Percentiles rank a stretch among this genome's conserved stretches.
Evolutionary conservation across 176 grass and related monocot species (phyloP).

Genomic region (Zizania latifolia): DNA sequence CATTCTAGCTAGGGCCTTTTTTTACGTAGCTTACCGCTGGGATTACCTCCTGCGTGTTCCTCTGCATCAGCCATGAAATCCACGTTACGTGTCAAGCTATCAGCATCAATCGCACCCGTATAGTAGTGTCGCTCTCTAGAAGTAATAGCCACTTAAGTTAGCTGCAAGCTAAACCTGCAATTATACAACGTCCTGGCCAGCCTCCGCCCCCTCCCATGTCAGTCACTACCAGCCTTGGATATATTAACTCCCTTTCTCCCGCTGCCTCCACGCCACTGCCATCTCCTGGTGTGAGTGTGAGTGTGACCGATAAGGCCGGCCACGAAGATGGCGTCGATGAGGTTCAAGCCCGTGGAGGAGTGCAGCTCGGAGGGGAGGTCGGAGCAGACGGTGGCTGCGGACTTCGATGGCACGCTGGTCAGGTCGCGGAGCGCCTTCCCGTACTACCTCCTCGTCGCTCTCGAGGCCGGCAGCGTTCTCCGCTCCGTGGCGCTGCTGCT

Average conservation of each 20-base stretch:
- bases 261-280: conserved; percentile 24
- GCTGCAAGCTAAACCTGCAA: conserved; percentile 30
- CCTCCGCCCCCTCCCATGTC: not conserved
- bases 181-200: conserved; percentile 47
- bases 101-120: not conserved
- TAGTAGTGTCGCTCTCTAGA: conserved; percentile 38
- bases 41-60: not conserved
- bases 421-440: conserved; percentile 78
- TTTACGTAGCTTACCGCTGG: not conserved
- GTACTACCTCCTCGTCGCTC: conserved; percentile 87
- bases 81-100: not conserved
- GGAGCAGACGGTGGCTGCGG: conserved; percentile 69
- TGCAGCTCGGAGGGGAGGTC: conserved; percentile 68
- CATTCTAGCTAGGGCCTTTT: not conserved
- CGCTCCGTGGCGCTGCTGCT: conserved; percentile 63
- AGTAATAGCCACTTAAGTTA: conserved; percentile 69
- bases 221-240: conserved; percentile 32
- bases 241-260: conserved; percentile 27
- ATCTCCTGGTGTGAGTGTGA: no score
- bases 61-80: not conserved
- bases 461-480: conserved; percentile 86
- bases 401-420: conserved; percentile 93
- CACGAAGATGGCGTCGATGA: conserved; percentile 32
- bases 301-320: not conserved
- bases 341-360: conserved; percentile 69